Evolutionary conservation across 2,329 filamentous ascomycete genomes (phyloP), one percentile per base, ranked within the genome.

Genomic region (Diaporthe citri): DNA sequence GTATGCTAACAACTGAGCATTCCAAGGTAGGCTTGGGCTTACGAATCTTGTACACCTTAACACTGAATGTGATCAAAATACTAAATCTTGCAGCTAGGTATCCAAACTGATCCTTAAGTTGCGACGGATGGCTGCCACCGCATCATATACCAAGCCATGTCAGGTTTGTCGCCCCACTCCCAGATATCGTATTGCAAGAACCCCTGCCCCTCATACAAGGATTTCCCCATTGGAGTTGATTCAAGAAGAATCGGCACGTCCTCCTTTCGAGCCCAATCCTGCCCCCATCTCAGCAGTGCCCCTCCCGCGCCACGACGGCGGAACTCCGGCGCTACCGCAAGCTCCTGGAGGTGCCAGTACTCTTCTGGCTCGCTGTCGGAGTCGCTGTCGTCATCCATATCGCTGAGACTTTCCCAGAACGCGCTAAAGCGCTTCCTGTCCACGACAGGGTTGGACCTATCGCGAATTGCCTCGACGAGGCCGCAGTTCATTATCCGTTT

Each of bases 341-440:
- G 59, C 25, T 46, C n/a, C 39, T 46, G 59, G 22, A 64, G 59
- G 46, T 64, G 59, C 59, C 59, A 64, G 10, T 64, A 64, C 59
- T 64, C 59, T 15, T 64, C 59, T 15, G 57, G 57, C 39, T 46
- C 36, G 10, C 25, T 3, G 6, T 62, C 36, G 4, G 1, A 57
- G 17, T 20, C 36, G 57, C 41, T 31, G 17, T 46, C 39, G n/a
- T 31, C 39, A 13, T 46, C 59, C 9, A 20, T 22, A 2, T 43
- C 59, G 25, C 59, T 3, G 39, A 31, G 17, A 22, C 39, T 13
- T 7, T 28, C 17, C 59, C 59, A 64, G 5, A 43, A 64, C 25
- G 39, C 41, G 9, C 59, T 20, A 8, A 64, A 64, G 25, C 59
- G n/a, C 17, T 64, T 46, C 10, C 25, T 31, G 15, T 64, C 59